Evolutionary conservation across 805 yeast genomes (phyloP), one percentile per base, ranked within the genome.

Genomic region (Saturnispora ahearnii): DNA sequence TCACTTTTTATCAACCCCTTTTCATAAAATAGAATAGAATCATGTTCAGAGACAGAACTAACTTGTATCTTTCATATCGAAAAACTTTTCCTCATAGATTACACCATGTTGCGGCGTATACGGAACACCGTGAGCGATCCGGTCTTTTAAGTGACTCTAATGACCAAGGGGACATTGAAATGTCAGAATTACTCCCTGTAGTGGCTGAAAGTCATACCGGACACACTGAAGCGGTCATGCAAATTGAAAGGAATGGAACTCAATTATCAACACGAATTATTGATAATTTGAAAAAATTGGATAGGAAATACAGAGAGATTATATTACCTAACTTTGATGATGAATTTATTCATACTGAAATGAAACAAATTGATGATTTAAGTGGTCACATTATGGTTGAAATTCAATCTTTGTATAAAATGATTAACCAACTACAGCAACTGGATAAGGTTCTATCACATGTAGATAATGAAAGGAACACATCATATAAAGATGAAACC

Each of bases 1-100:
- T 21, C n/a, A 6, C 56, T 30, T 58, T 44, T 55, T 62, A 44
- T 58, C 54, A 6, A 36, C 46, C n/a, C 41, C 49, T 24, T 42
- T 12, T 33, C 8, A 24, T 7, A 18, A 11, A 18, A 32, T 41
- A 31, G 1, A 42, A 10, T 15, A 22, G 22, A 13, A 45, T 3
- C 48, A 88, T 91, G 96, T 87, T 85, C 61, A 76, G 98, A 64
- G 98, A 93, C 68, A 74, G 97, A 64, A 93, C 99, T n/a, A 91
- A 90, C 62, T 74, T 91, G 55, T 91, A 75, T 65, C 71, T 89
- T 22, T 88, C 97, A 43, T 91, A 86, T 62, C 79, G 99, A 55
- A 79, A 93, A 52, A 89, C 98, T 10, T 84, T 82, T 51, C 95
- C 96, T 0, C 89, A 89, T 56, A 78, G 75, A 53, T 71, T 71